These are phyloP conservation scores for Xylaria multiplex DNA, from an alignment of 2,329 filamentous ascomycete genomes.

Conservation along the genomic window DNA sequence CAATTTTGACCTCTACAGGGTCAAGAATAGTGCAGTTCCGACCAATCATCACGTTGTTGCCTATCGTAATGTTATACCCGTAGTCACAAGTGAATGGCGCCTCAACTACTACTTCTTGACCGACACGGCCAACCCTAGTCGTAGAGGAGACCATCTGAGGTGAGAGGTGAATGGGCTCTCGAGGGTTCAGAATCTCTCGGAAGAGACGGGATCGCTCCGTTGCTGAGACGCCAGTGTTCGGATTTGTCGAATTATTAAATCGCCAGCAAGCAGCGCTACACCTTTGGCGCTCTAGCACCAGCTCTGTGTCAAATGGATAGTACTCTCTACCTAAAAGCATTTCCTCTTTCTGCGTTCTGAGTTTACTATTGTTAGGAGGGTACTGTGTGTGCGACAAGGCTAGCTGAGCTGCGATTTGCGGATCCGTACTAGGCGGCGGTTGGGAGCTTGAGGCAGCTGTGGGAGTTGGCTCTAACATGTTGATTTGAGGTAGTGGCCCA, in stretches of 20 bases:
- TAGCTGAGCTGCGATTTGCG: conserved; percentile 67
- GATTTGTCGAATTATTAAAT: conserved; percentile 86
- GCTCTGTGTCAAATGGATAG: conserved; percentile 78
- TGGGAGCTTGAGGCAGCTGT: conserved; percentile 58
- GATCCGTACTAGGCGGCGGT: conserved; percentile 54
- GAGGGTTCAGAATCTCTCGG: conserved; percentile 74
- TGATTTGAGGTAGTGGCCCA: conserved; percentile 66
- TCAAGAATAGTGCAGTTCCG: conserved; percentile 88
- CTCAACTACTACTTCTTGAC: conserved; percentile 81
- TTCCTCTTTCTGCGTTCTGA: conserved; percentile 82
- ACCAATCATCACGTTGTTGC: conserved; percentile 84
- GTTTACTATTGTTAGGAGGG: conserved; percentile 50
- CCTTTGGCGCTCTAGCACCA: conserved; percentile 84
- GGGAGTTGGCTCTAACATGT: conserved; percentile 61
- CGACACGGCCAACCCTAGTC: conserved; percentile 70
- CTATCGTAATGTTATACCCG: conserved; percentile 92
- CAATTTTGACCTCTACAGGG: conserved; percentile 83
- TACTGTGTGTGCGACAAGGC: conserved; percentile 67
- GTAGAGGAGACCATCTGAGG: conserved; percentile 63
- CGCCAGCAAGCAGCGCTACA: conserved; percentile 84
- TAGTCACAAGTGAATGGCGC: conserved; percentile 93
- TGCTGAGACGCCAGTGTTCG: conserved; percentile 74
- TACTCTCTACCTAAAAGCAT: conserved; percentile 87
- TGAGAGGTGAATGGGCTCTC: conserved; percentile 65
- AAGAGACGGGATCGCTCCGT: conserved; percentile 76